phyloP scores from a whole-genome alignment of 768 basidiomycete genomes.

The Cantharellus cinnabarinus region DNA sequence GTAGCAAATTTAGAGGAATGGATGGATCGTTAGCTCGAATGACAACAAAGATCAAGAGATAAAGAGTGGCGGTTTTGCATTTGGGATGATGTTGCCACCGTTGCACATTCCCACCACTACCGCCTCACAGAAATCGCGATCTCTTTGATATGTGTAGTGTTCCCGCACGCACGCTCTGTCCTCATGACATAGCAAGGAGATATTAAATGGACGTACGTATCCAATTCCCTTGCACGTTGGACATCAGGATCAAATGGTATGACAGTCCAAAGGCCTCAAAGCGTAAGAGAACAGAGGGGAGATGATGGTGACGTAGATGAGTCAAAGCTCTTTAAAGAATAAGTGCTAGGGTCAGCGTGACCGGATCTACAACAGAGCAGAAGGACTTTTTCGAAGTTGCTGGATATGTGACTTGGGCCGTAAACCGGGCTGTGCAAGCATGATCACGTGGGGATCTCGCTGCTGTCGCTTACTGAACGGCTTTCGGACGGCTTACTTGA shows the following conservation, averaged over 20 bases:
- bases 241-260: not conserved
- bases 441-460: no score
- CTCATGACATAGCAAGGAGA: not conserved
- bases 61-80: no score
- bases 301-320: not conserved
- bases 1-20: constrained; percentile 8
- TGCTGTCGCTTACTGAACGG: no score
- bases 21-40: not conserved
- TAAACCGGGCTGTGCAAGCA: not conserved
- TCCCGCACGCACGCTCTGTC: no score
- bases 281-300: not conserved
- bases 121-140: no score
- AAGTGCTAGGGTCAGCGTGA: not conserved
- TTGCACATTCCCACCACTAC: no score
- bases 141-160: no score
- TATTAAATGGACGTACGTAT: not conserved
- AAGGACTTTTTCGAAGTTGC: not conserved
- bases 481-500: no score
- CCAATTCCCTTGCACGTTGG: not conserved
- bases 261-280: not conserved
- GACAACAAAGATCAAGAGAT: not conserved
- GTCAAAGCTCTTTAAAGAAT: not conserved
- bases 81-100: no score
- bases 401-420: not conserved
- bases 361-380: not conserved